Evolutionary conservation across 257 asterid genomes (phyloP), one percentile per base, ranked within the genome.

Genomic region (Primulina huaijiensis): DNA sequence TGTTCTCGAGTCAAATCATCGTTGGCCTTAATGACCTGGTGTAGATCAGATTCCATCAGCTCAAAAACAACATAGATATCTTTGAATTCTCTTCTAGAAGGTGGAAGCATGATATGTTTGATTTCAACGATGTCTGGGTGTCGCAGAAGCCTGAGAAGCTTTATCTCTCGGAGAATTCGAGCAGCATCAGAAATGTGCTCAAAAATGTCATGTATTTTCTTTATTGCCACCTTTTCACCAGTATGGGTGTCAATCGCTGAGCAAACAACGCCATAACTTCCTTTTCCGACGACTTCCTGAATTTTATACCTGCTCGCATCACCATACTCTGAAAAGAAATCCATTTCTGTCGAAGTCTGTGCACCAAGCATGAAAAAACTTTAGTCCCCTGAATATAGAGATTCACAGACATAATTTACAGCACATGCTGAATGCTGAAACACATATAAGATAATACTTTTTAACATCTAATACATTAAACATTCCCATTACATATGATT

Each of bases 101-200:
- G 93, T 10, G 96, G 97, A 68, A 90, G 90, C 83, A 88, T 88
- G 37, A 90, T 86, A 66, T 88, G 96, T 70, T 88, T 88, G 75
- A 90, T 90, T 70, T 88, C 97, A 67, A 90, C 97, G 12, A 90
- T 87, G 74, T 90, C 97, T 0, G 96, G 97, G 81, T 90, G 97
- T 38, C 92, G 79, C 27, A 90, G 72, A 79, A 90, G 97, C 79
- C 94, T 81, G 70, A 90, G 89, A 75, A 90, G 90, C 84, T 90
- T 90, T 73, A 90, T 85, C 81, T 90, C 97, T 6, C 96, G 86
- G 30, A 88, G 81, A 66, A 90, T 90, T 63, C 97, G 83, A 70
- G 96, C 96, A 58, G 96, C 96, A 83, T 90, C 94, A 38, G 97
- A 90, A 30, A 90, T 82, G 75, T 90, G 95, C 31, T 88, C 94